Conservation (phyloP, 306 rosid species). For the Cajanus cajan region DNA sequence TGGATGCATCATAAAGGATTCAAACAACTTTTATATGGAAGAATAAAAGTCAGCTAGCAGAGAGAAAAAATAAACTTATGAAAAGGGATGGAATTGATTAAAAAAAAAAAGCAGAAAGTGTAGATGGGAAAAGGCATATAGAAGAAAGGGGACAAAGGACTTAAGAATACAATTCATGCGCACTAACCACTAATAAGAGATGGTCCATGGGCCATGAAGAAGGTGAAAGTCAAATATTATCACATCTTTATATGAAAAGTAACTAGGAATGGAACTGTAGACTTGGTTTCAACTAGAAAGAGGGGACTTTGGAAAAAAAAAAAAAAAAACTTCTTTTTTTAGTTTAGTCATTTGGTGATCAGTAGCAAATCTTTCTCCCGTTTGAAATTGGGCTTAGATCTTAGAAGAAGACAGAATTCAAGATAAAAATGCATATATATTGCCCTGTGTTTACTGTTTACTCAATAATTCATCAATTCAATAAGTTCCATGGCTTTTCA, state of each 20-base stretch:
- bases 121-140: conserved; percentile 13
- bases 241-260: conserved; percentile 35
- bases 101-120: conserved; percentile 37
- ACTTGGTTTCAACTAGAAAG: neutral
- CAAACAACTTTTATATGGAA: neutral
- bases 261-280: neutral
- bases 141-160: conserved; percentile 14
- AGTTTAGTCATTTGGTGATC: neutral
- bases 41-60: conserved; percentile 25
- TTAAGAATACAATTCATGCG: conserved; percentile 38
- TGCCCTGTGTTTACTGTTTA: neutral
- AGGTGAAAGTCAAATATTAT: conserved; percentile 28
- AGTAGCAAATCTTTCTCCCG: neutral
- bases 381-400: neutral
- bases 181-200: conserved; percentile 33
- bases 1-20: neutral
- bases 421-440: too few relatives aligned
- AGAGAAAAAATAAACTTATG: conserved; percentile 4
- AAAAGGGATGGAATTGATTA: conserved; percentile 25
- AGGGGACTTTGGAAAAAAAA: neutral
- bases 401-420: neutral
- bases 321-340: neutral
- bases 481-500: too few relatives aligned
- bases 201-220: conserved; percentile 26
- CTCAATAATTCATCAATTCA: neutral